phyloP scores from a whole-genome alignment of 768 basidiomycete genomes.

The Chalciporus chontae region DNA sequence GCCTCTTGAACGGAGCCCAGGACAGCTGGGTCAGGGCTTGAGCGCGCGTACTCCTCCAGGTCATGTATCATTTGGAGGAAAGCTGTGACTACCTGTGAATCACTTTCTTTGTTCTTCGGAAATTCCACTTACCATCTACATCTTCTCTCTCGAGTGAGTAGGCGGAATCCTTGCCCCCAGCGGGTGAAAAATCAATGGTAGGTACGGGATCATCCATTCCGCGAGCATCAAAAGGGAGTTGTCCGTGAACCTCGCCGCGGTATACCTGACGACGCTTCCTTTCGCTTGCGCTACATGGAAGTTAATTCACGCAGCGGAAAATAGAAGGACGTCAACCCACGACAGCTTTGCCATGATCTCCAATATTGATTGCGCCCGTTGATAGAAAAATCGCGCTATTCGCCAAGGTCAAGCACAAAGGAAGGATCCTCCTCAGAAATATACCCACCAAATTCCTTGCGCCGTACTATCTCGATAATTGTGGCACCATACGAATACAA shows the following conservation, averaged over 20 bases:
- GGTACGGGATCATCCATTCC: conserved; percentile 83
- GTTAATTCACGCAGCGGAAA: conserved; percentile 5
- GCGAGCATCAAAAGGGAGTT: conserved; percentile 80
- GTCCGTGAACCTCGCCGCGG: conserved; percentile 76
- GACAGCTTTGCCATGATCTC: conserved; percentile 87
- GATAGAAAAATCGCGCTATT: conserved; percentile 74
- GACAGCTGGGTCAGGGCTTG: conserved; percentile 43
- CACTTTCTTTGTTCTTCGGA: background rate
- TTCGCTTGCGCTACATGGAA: conserved; percentile 58
- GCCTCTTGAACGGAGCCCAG: conserved; percentile 60
- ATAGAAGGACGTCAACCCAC: conserved; percentile 41
- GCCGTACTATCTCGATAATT: conserved; percentile 83
- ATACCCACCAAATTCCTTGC: conserved; percentile 81
- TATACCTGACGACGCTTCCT: conserved; percentile 82
- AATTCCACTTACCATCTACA: conserved; percentile 57
- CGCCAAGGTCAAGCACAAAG: conserved; percentile 3
- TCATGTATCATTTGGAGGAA: conserved; percentile 63
- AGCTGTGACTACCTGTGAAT: conserved; percentile 36
- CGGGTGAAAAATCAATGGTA: conserved; percentile 73
- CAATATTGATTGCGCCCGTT: conserved; percentile 74
- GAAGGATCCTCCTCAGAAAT: background rate
- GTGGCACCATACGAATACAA: conserved; percentile 91
- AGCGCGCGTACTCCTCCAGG: conserved; percentile 53
- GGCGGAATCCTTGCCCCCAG: conserved; percentile 54
- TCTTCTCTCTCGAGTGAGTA: conserved; percentile 69